Evolutionary conservation across 768 basidiomycete genomes (phyloP).

Genomic region (Hericium erinaceus): DNA sequence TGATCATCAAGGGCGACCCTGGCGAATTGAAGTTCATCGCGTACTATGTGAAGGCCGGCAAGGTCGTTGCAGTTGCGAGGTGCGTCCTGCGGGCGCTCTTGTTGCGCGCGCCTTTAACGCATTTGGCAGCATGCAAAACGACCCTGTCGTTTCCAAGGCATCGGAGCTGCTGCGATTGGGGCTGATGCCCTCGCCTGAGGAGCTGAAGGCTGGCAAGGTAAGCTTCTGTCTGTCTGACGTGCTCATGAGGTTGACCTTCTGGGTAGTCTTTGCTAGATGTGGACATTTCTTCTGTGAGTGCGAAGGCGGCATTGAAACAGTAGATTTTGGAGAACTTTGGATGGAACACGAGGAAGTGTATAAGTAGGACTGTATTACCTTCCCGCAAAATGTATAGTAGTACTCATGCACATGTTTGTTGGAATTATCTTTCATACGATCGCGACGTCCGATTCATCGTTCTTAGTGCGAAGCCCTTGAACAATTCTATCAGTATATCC

Average conservation of each 20-base stretch:
- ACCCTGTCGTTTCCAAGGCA: constrained; percentile 70
- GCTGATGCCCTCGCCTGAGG: constrained; percentile 70
- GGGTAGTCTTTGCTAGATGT: constrained; percentile 21
- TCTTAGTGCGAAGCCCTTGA: too few relatives aligned
- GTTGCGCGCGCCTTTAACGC: background rate
- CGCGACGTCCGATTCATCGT: too few relatives aligned
- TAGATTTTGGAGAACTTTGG: background rate
- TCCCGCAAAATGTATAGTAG: too few relatives aligned
- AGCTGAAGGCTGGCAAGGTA: constrained; percentile 70
- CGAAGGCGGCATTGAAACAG: background rate
- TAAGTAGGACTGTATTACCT: too few relatives aligned
- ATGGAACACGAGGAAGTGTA: too few relatives aligned
- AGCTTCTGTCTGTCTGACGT: background rate
- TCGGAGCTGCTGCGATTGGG: constrained; percentile 71
- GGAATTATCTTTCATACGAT: too few relatives aligned
- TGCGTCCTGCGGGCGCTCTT: constrained; percentile 18
- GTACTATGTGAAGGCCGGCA: constrained; percentile 61
- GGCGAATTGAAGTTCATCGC: constrained; percentile 81
- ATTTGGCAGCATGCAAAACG: constrained; percentile 59
- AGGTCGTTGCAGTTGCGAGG: constrained; percentile 61
- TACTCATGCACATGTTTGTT: too few relatives aligned
- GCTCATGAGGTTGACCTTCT: background rate
- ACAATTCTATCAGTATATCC: too few relatives aligned
- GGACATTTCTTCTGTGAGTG: constrained; percentile 8
- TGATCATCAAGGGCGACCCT: constrained; percentile 68